Percentiles rank a stretch among this genome's conserved stretches.
Evolutionary conservation across 2,329 filamentous ascomycete genomes (phyloP).

Genomic region (Neopestalotiopsis sp.): DNA sequence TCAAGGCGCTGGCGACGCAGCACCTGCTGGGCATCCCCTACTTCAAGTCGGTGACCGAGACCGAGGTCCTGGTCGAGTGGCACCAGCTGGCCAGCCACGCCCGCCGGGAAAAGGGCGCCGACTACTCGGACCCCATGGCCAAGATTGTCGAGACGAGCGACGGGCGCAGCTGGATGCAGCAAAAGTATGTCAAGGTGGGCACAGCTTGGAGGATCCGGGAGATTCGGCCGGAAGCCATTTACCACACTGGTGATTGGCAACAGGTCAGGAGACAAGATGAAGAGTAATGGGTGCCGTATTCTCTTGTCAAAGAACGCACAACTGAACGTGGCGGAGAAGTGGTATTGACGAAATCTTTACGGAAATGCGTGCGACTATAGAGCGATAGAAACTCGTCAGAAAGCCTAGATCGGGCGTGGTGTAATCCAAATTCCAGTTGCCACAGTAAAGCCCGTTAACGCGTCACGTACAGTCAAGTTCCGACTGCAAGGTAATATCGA

Average conservation of each 20-base stretch:
- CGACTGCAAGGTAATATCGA: too few relatives aligned
- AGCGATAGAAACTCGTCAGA: too few relatives aligned
- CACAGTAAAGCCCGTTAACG: too few relatives aligned
- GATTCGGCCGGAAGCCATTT: conserved; percentile 9
- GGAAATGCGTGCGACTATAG: too few relatives aligned
- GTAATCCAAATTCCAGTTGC: too few relatives aligned
- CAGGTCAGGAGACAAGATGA: conserved; percentile 3
- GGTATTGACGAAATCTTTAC: too few relatives aligned
- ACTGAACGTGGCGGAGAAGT: too few relatives aligned
- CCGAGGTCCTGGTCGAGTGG: conserved; percentile 14
- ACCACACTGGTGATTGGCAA: conserved; percentile 11
- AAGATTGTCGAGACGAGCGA: conserved; percentile 12
- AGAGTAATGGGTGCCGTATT: neutral
- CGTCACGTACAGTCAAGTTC: too few relatives aligned
- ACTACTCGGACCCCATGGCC: conserved; percentile 5
- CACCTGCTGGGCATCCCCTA: conserved; percentile 12
- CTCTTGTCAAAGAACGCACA: too few relatives aligned
- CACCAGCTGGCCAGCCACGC: conserved; percentile 14
- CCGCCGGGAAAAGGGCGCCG: neutral
- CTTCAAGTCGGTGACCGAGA: conserved; percentile 6
- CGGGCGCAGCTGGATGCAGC: conserved; percentile 13
- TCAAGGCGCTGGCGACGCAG: conserved; percentile 12
- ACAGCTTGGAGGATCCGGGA: conserved; percentile 1
- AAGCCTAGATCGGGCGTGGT: too few relatives aligned
- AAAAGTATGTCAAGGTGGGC: neutral